Evolutionary conservation across 352 stramenopile species (phyloP).

Genomic region (Phytophthora sp.): DNA sequence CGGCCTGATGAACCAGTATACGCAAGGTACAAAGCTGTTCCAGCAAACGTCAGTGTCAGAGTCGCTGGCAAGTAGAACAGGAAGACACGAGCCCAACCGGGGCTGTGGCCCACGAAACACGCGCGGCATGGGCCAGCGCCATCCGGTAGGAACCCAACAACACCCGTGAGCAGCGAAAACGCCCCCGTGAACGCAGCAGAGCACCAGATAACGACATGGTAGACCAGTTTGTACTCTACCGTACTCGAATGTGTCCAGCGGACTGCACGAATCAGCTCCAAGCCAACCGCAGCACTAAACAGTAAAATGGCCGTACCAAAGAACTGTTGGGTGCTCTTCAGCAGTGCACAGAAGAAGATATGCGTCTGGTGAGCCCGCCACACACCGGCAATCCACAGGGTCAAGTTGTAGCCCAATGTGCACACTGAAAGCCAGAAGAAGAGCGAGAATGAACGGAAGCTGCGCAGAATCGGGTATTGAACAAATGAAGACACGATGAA

Average conservation of each 20-base stretch:
- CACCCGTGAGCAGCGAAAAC: conserved; percentile 59
- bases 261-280: conserved; percentile 71
- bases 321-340: conserved; percentile 72
- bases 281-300: conserved; percentile 57
- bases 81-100: conserved; percentile 57
- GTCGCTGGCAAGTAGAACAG: conserved; percentile 66
- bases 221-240: conserved; percentile 60
- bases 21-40: conserved; percentile 42
- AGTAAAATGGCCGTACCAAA: conserved; percentile 64
- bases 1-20: conserved; percentile 14
- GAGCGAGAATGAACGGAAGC: conserved; percentile 57
- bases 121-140: conserved; percentile 57
- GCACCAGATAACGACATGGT: conserved; percentile 67
- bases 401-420: conserved; percentile 64
- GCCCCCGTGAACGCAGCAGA: conserved; percentile 43
- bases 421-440: conserved; percentile 74
- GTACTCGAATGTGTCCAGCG: conserved; percentile 58
- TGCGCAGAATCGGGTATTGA: conserved; percentile 63
- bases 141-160: conserved; percentile 76
- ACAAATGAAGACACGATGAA: conserved; percentile 77
- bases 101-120: conserved; percentile 61
- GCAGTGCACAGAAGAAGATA: conserved; percentile 56
- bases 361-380: conserved; percentile 42
- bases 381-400: conserved; percentile 65
- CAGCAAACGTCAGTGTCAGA: conserved; percentile 43